A percentile compares a stretch with the other conserved stretches of the same genome.
Evolutionary conservation across 2,329 filamentous ascomycete species (phyloP).

Genomic region (Teratosphaeria epicoccoides): DNA sequence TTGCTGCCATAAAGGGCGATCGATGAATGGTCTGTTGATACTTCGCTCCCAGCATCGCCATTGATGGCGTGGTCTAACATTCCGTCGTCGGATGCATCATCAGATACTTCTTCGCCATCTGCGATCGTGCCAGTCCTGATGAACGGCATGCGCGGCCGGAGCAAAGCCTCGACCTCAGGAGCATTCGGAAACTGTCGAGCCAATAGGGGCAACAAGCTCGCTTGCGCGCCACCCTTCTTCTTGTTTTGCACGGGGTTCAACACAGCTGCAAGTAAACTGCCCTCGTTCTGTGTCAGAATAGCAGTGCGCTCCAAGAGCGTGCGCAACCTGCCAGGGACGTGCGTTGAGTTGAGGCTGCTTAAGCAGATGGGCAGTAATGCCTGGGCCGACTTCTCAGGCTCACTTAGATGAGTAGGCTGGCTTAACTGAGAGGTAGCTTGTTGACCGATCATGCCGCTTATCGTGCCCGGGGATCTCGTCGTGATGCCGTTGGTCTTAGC

Average conservation of each 20-base stretch:
- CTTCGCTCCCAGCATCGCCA: background rate
- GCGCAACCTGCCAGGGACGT: constrained; percentile 60
- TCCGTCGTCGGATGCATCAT: constrained; percentile 3
- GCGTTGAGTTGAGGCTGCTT: constrained; percentile 51
- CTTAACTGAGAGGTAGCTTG: background rate
- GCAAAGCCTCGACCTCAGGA: constrained; percentile 59
- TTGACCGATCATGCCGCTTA: background rate
- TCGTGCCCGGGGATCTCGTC: background rate
- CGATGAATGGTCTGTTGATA: background rate
- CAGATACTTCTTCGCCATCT: constrained; percentile 7
- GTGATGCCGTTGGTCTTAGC: background rate
- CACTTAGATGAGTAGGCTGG: constrained; percentile 28
- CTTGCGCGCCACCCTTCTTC: constrained; percentile 33
- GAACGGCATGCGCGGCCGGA: constrained; percentile 41
- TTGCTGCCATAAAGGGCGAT: too few species aligned
- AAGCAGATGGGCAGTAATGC: constrained; percentile 50
- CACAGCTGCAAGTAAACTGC: constrained; percentile 70
- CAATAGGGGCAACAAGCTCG: constrained; percentile 73
- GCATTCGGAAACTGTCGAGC: constrained; percentile 53
- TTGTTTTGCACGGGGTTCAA: constrained; percentile 62
- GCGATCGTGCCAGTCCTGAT: constrained; percentile 21
- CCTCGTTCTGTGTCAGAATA: constrained; percentile 56
- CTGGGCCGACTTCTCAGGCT: constrained; percentile 48
- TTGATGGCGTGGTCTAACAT: background rate
- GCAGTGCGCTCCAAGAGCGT: constrained; percentile 71